These are phyloP conservation scores for Talaromyces sp. DNA, from an alignment of 2,329 filamentous ascomycete species.

Conservation along the genomic window DNA sequence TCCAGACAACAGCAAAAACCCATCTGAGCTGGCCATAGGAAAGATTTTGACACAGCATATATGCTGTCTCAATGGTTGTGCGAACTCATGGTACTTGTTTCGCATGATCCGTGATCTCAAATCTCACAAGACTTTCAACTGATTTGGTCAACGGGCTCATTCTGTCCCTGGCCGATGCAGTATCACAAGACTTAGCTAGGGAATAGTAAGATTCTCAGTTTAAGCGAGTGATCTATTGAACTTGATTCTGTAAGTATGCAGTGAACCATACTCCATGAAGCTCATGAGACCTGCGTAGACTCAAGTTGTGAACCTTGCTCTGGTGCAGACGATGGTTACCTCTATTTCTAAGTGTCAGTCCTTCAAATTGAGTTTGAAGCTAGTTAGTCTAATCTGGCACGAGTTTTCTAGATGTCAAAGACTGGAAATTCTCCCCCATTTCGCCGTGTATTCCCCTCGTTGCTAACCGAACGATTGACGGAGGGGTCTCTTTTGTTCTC, in stretches of 20 bases:
- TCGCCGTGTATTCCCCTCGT: not conserved
- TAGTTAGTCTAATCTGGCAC: not conserved
- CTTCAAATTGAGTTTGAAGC: not conserved
- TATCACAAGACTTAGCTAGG: not conserved
- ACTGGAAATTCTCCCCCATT: not conserved
- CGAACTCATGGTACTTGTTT: not conserved
- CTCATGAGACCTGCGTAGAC: constrained; percentile 3
- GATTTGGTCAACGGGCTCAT: not conserved
- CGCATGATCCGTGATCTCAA: not conserved
- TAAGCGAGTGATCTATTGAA: not conserved
- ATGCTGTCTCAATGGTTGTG: not conserved
- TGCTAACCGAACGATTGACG: not conserved
- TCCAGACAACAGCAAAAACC: not conserved
- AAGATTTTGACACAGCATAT: not conserved
- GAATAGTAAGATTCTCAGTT: not conserved
- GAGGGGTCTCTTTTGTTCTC: not conserved
- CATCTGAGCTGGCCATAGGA: not conserved
- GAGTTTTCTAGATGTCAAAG: not conserved
- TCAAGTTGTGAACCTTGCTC: not conserved
- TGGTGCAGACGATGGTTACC: not conserved
- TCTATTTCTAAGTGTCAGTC: not conserved
- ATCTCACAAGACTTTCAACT: not conserved
- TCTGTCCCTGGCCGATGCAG: not conserved
- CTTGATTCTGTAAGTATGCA: not conserved
- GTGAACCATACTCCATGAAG: not conserved